Base-by-base conservation (phyloP, 805 yeast genomes). In the Brettanomyces custersianus region DNA sequence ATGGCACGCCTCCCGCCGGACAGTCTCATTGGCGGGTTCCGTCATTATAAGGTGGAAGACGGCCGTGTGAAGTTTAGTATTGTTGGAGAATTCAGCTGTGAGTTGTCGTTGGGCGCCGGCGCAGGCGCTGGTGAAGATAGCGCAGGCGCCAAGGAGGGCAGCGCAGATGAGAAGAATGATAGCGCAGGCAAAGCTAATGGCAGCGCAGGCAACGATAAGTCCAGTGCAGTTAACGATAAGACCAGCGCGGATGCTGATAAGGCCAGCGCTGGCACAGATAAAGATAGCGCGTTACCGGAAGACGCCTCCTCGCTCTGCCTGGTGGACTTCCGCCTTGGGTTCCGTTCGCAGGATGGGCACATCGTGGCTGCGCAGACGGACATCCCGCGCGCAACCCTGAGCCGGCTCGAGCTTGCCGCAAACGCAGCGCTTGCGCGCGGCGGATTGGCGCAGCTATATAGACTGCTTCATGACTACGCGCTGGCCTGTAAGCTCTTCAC, bases 261-360 rank as follows among this genome's bases (percentile, higher is more conserved):
- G 10, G 26, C 24, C 4, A 20, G 18, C n/a, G 29, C 9, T 13
- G 20, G 20, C 17, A 2, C 34, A 21, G 18, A 19, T 3, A 12
- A 30, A 25, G 25, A 10, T n/a, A n/a, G 25, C 17, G 21, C 33
- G 7, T 35, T 43, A 18, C 63, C 66, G 2, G 65, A 63, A 3
- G n/a, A n/a, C n/a, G n/a, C n/a, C n/a, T 72, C 86, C 0, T 86
- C 86, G 12, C 79, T 82, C 47, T 83, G 78, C 51, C 67, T 86
- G 40, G 81, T 90, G 16, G 90, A 84, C 52, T 80, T 87, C 56
- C 68, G 74, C 37, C 71, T 87, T 38, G 60, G 70, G 17, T 79
- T 81, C 47, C 66, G 70, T 8, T 62, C 68, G 20, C 60, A 59
- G 26, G 55, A 57, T n/a, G 53, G 53, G 29, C 38, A 47, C 21